Evolutionary conservation across 495 filamentous ascomycete species (phyloP).

Genomic region (Terfezia claveryi): DNA sequence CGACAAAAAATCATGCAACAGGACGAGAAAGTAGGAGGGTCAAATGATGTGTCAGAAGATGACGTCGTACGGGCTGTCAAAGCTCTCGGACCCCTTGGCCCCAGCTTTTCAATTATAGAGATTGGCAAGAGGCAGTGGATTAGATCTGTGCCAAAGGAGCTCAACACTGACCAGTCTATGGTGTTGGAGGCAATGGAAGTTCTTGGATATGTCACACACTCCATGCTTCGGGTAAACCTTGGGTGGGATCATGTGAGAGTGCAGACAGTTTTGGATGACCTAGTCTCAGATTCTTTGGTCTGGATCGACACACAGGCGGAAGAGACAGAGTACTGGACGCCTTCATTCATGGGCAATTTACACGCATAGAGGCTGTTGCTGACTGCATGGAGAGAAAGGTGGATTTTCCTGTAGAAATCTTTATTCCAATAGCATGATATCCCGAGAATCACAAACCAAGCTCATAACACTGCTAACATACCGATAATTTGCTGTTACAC

Average conservation of each 20-base stretch:
- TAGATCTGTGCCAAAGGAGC: conserved; percentile 80
- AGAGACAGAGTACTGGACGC: conserved; percentile 94
- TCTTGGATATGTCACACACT: conserved; percentile 68
- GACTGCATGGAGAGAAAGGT: too few relatives aligned
- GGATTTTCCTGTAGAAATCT: too few relatives aligned
- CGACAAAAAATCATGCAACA: conserved; percentile 41
- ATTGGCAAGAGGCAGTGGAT: conserved; percentile 75
- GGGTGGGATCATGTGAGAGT: conserved; percentile 68
- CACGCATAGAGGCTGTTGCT: too few relatives aligned
- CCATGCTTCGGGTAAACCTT: conserved; percentile 82
- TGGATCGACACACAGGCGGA: conserved; percentile 77
- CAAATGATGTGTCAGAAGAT: conserved; percentile 56
- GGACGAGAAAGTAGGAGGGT: conserved; percentile 44
- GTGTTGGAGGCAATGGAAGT: conserved; percentile 76
- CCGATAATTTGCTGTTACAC: too few relatives aligned
- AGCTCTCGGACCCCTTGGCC: conserved; percentile 69
- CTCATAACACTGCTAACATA: too few relatives aligned
- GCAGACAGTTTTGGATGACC: conserved; percentile 70
- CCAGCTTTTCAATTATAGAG: conserved; percentile 58
- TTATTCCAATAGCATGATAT: too few relatives aligned
- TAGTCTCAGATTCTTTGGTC: conserved; percentile 75
- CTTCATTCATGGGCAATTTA: conserved; percentile 19
- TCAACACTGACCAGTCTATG: conserved; percentile 81
- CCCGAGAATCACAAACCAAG: too few relatives aligned
- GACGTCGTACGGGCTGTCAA: conserved; percentile 79